A percentile compares a stretch with the other conserved stretches of the same genome.
phyloP scores from a whole-genome alignment of 768 basidiomycete genomes.

The Chiua virens region DNA sequence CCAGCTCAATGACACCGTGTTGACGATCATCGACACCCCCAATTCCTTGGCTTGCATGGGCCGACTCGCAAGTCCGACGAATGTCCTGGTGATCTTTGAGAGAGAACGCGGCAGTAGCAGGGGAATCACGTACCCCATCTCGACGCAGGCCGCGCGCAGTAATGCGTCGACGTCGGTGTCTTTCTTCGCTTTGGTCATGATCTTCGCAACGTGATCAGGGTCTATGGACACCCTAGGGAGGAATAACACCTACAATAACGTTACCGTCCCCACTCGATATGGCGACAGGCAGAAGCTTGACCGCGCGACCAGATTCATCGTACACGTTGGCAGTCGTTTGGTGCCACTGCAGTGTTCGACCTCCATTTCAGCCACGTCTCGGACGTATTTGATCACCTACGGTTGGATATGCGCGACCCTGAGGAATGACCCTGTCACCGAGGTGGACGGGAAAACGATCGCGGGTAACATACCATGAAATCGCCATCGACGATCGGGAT shows the following conservation, averaged over 20 bases:
- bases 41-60: conserved; percentile 40
- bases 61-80: conserved; percentile 43
- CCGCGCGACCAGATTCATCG: conserved; percentile 25
- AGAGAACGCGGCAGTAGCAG: neutral
- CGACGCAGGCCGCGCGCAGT: conserved; percentile 47
- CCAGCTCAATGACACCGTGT: conserved; percentile 62
- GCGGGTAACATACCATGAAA: conserved; percentile 36
- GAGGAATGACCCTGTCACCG: conserved; percentile 3
- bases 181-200: conserved; percentile 46
- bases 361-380: conserved; percentile 1
- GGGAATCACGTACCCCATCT: conserved; percentile 42
- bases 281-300: conserved; percentile 32
- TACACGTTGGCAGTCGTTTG: conserved; percentile 34
- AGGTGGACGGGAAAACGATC: neutral
- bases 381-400: conserved; percentile 12
- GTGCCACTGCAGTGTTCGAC: conserved; percentile 18
- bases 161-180: conserved; percentile 44
- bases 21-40: conserved; percentile 43
- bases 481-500: conserved; percentile 46
- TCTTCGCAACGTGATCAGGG: conserved; percentile 20
- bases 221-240: neutral
- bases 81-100: conserved; percentile 29
- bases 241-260: conserved; percentile 25
- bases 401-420: conserved; percentile 40
- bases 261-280: conserved; percentile 41